Evolutionary conservation across 2,329 filamentous ascomycete genomes (phyloP).

Genomic region (Xylaria hypoxylon): DNA sequence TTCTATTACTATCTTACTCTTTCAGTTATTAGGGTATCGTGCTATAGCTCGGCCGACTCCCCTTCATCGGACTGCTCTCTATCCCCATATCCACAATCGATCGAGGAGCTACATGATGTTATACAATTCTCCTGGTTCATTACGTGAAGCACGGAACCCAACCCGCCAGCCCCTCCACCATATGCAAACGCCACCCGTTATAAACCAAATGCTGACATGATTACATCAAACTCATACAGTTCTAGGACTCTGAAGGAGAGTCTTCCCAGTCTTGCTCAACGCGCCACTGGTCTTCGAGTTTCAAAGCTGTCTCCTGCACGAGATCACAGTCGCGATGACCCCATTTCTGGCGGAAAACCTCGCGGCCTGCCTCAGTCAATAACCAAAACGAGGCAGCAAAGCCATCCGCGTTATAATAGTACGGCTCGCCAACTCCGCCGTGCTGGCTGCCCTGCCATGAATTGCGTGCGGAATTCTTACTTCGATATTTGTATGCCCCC

Average conservation of each 20-base stretch:
- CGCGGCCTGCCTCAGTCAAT: slow-evolving; percentile 59
- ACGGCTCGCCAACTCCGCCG: slow-evolving; percentile 65
- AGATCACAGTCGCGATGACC: slow-evolving; percentile 48
- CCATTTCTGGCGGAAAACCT: slow-evolving; percentile 52
- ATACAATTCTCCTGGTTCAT: slow-evolving; percentile 8
- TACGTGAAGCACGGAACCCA: slow-evolving; percentile 10
- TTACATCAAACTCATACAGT: slow-evolving; percentile 13
- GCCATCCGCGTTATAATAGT: slow-evolving; percentile 61
- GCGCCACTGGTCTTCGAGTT: slow-evolving; percentile 47
- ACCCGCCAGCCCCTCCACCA: slow-evolving; percentile 16
- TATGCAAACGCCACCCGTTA: slow-evolving; percentile 32
- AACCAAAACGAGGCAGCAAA: slow-evolving; percentile 58
- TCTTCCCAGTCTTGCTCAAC: slow-evolving; percentile 49
- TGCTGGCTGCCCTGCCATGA: slow-evolving; percentile 65
- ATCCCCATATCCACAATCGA: slow-evolving; percentile 3
- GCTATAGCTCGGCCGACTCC: not conserved
- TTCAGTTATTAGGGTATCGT: slow-evolving; percentile 12
- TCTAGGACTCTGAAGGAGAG: slow-evolving; percentile 19
- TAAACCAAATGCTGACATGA: slow-evolving; percentile 24
- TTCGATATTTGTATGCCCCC: slow-evolving; percentile 48
- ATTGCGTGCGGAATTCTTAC: slow-evolving; percentile 54
- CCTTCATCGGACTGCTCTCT: not conserved
- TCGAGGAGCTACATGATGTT: slow-evolving; percentile 12
- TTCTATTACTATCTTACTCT: slow-evolving; percentile 2
- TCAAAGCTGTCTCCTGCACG: slow-evolving; percentile 45